Evolutionary conservation across 208 protist genomes (phyloP).

Genomic region (Porcisia hertigi): DNA sequence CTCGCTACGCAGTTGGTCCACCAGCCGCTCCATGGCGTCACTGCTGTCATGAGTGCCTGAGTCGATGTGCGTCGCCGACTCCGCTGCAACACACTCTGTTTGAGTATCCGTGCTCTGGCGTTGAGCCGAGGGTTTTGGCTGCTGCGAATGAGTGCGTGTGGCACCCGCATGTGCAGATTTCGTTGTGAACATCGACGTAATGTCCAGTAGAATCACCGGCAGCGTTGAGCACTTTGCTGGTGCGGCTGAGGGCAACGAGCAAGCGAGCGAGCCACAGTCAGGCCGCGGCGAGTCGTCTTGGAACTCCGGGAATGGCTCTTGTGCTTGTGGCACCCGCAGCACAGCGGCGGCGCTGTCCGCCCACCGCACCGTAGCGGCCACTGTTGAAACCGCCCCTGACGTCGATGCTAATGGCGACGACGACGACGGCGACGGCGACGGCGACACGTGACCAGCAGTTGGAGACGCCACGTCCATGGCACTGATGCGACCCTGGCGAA

Average conservation of each 20-base stretch:
- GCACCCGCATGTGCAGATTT: background rate
- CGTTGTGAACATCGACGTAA: constrained; percentile 41
- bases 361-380: constrained; percentile 1
- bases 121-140: background rate
- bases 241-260: background rate
- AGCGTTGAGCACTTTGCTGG: background rate
- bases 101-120: constrained; percentile 6
- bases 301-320: background rate
- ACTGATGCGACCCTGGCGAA: background rate
- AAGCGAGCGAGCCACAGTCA: constrained; percentile 4
- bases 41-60: background rate
- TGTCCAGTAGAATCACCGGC: constrained; percentile 60
- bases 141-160: background rate
- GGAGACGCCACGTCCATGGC: background rate
- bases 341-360: background rate
- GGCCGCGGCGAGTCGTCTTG: background rate
- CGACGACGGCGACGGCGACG: too few relatives aligned
- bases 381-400: background rate
- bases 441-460: too few relatives aligned
- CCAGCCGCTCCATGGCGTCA: background rate
- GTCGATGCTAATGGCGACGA: background rate
- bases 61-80: background rate
- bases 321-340: background rate
- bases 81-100: background rate
- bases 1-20: constrained; percentile 2